Evolutionary conservation across 257 asterid genomes (phyloP).

Genomic region (Petrea volubilis): DNA sequence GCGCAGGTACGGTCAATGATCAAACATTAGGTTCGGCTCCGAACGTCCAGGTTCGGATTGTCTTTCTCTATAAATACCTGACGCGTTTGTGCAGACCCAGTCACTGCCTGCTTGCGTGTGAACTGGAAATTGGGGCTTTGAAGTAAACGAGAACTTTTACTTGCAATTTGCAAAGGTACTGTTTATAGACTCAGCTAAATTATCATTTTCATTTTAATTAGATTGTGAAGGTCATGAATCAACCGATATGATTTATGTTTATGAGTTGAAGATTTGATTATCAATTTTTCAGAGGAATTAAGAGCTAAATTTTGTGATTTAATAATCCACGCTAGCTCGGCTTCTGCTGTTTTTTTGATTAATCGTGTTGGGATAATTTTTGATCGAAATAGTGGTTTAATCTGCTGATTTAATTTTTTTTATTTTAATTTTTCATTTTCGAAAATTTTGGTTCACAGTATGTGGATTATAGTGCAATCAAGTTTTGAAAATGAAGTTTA

Average conservation of each 20-base stretch:
- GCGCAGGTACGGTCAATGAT: slow-evolving; percentile 47
- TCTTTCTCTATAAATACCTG: slow-evolving; percentile 33
- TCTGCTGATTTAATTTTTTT: not conserved
- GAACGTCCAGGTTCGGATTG: slow-evolving; percentile 46
- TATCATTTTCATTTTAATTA: not conserved
- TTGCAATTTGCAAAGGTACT: slow-evolving; percentile 37
- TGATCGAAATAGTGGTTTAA: not conserved
- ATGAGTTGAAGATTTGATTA: slow-evolving; percentile 26
- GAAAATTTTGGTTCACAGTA: too few relatives aligned
- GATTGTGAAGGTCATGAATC: not conserved
- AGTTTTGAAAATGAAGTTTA: not conserved
- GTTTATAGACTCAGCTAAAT: slow-evolving; percentile 20
- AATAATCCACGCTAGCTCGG: not conserved
- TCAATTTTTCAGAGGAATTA: not conserved
- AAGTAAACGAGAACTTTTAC: slow-evolving; percentile 15
- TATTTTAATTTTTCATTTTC: too few relatives aligned
- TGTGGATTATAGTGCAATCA: too few relatives aligned
- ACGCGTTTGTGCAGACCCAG: not conserved
- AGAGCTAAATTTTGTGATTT: not conserved
- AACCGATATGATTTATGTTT: not conserved
- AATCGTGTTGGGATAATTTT: not conserved
- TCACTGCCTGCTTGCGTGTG: slow-evolving; percentile 30
- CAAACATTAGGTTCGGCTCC: slow-evolving; percentile 42
- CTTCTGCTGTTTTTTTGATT: slow-evolving; percentile 1
- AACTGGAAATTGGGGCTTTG: slow-evolving; percentile 7